These are phyloP conservation scores for Massariosphaeria phaeospora DNA, from an alignment of 495 filamentous ascomycete species.

Conservation along the genomic window DNA sequence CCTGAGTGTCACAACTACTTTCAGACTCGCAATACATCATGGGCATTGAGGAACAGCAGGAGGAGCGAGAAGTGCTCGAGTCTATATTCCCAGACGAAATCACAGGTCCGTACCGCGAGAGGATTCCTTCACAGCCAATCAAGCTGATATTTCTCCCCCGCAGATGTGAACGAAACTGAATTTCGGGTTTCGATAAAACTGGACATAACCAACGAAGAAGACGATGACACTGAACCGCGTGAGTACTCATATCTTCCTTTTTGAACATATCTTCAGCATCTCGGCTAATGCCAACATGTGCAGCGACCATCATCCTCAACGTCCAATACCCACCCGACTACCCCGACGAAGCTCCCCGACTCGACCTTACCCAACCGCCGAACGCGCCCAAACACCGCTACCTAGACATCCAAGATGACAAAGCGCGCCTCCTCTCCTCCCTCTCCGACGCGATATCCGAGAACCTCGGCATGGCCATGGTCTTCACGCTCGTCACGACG, in stretches of 20 bases:
- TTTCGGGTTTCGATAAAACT: conserved; percentile 78
- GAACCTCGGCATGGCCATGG: conserved; percentile 96
- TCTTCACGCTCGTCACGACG: conserved; percentile 81
- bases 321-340: conserved; percentile 83
- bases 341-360: conserved; percentile 74
- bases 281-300: no score
- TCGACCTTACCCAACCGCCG: conserved; percentile 67
- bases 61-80: conserved; percentile 95
- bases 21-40: conserved; percentile 48
- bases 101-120: conserved; percentile 54
- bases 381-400: conserved; percentile 62
- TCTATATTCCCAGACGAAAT: conserved; percentile 99
- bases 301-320: conserved; percentile 66
- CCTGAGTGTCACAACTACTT: neutral
- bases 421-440: conserved; percentile 60
- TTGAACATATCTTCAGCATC: conserved; percentile 32
- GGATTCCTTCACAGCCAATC: neutral
- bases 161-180: conserved; percentile 81
- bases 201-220: conserved; percentile 62
- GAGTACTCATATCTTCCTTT: conserved; percentile 3
- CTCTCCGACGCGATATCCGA: conserved; percentile 72
- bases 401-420: conserved; percentile 63
- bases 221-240: conserved; percentile 52
- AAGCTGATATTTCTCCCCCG: neutral
- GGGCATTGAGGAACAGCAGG: conserved; percentile 89